Conservation (phyloP, 2,329 filamentous ascomycete genomes). For the Corynespora cassiicola region DNA sequence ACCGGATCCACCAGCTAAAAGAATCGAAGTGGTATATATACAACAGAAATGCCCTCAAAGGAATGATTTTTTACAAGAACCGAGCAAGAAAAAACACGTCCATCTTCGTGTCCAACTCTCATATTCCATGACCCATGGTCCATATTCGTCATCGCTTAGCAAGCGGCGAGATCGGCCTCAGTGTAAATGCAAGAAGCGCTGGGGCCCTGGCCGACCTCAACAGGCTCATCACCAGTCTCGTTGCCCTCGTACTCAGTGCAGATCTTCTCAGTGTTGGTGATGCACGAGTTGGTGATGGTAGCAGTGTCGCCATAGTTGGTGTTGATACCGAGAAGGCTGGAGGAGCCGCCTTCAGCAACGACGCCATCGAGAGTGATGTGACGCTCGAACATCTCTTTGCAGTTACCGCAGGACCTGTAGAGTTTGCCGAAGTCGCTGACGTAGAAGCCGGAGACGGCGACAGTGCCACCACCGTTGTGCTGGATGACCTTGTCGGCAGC, state of each 20-base stretch:
- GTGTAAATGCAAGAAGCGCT: slow-evolving; percentile 29
- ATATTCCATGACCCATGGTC: no score
- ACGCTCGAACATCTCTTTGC: slow-evolving; percentile 50
- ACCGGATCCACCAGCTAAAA: no score
- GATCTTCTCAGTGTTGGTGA: slow-evolving; percentile 12
- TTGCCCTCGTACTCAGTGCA: slow-evolving; percentile 16
- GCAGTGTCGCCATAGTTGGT: slow-evolving; percentile 55
- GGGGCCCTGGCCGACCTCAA: no score
- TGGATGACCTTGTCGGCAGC: slow-evolving; percentile 44
- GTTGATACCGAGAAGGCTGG: slow-evolving; percentile 53
- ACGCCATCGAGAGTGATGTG: slow-evolving; percentile 49
- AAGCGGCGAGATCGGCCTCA: slow-evolving; percentile 18
- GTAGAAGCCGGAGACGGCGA: slow-evolving; percentile 31
- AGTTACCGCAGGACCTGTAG: slow-evolving; percentile 51
- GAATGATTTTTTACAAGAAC: no score
- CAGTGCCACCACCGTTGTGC: slow-evolving; percentile 41
- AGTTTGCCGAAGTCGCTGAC: slow-evolving; percentile 35
- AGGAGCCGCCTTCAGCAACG: slow-evolving; percentile 44
- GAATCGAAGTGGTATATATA: no score
- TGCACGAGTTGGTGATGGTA: slow-evolving; percentile 24
- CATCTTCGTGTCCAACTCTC: no score
- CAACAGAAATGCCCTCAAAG: no score
- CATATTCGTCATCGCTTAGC: no score
- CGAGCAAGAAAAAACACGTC: no score
- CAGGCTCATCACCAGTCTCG: slow-evolving; percentile 12